A percentile compares a stretch with the other conserved stretches of the same genome.
phyloP scores from a whole-genome alignment of 176 grass and related monocot genomes.

The Dendrocalamus sinicus region DNA sequence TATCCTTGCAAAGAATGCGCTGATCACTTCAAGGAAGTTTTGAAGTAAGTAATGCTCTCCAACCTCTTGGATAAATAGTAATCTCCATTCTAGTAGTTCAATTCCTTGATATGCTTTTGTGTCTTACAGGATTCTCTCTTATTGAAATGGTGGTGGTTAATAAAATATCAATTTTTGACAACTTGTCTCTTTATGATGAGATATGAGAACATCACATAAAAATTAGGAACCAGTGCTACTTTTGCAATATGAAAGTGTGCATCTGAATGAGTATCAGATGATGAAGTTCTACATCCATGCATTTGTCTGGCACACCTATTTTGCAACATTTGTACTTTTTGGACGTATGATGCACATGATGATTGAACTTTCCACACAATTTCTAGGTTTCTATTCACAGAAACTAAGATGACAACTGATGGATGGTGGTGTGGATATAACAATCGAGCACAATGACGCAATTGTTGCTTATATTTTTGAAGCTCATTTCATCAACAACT shows the following conservation, averaged over 20 bases:
- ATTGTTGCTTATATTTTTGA: not conserved
- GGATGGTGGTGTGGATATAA: not conserved
- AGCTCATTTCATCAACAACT: slow-evolving; percentile 14
- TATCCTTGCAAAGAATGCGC: slow-evolving; percentile 98
- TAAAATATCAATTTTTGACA: not conserved
- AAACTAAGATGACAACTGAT: slow-evolving; percentile 6
- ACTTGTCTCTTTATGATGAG: not conserved
- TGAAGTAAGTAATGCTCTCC: slow-evolving; percentile 74
- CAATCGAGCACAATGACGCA: not conserved
- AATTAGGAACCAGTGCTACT: not conserved
- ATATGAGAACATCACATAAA: slow-evolving; percentile 5
- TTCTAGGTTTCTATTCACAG: not conserved
- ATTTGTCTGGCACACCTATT: slow-evolving; percentile 14
- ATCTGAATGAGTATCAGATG: slow-evolving; percentile 10
- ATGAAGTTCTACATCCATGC: not conserved
- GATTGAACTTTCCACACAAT: not conserved
- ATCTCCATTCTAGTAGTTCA: slow-evolving; percentile 6
- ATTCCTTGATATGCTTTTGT: slow-evolving; percentile 1
- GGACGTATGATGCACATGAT: not conserved
- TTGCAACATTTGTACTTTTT: not conserved
- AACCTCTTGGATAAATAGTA: slow-evolving; percentile 8
- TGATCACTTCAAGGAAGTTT: slow-evolving; percentile 91
- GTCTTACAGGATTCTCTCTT: slow-evolving; percentile 2
- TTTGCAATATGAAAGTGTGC: slow-evolving; percentile 1
- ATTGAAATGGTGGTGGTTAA: not conserved